Evolutionary conservation across 2,329 filamentous ascomycete species (phyloP).

Genomic region (Tothia fuscella): DNA sequence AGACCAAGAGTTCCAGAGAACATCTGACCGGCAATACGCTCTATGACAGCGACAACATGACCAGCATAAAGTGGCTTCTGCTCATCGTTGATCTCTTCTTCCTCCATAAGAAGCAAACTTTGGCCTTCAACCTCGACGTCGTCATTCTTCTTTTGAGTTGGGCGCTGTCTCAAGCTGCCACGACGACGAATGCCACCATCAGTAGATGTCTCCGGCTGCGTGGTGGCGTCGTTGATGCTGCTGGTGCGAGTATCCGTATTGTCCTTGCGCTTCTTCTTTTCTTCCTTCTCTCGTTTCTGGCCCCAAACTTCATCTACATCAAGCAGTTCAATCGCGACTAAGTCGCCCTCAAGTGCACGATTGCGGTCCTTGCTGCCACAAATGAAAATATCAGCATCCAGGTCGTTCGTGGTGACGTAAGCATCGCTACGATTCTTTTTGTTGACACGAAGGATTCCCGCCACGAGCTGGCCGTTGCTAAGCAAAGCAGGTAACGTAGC

Average conservation of each 20-base stretch:
- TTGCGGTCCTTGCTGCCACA: conserved; percentile 99
- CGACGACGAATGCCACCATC: conserved; percentile 85
- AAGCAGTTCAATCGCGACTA: conserved; percentile 89
- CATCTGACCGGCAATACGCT: conserved; percentile 96
- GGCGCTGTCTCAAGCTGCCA: conserved; percentile 89
- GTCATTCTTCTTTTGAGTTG: conserved; percentile 99
- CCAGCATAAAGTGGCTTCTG: conserved; percentile 95
- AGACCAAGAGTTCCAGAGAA: conserved; percentile 94
- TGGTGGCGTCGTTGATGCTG: conserved; percentile 51
- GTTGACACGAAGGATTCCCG: conserved; percentile 93
- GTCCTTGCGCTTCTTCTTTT: conserved; percentile 99
- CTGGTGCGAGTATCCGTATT: conserved; percentile 84
- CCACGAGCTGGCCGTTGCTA: conserved; percentile 84
- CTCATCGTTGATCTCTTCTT: conserved; percentile 97
- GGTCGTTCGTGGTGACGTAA: conserved; percentile 87
- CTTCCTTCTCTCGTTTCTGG: conserved; percentile 98
- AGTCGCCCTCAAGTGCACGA: conserved; percentile 86
- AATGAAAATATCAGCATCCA: conserved; percentile 98
- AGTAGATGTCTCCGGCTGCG: conserved; percentile 46
- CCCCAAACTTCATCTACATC: conserved; percentile 98
- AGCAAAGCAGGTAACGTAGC: conserved; percentile 84
- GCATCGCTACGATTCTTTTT: conserved; percentile 99
- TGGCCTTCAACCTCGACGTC: conserved; percentile 98
- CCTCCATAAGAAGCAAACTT: conserved; percentile 89
- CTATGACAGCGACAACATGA: conserved; percentile 92